Base-by-base conservation (phyloP, 176 grass and related monocot species). In the Triticum monococcum region DNA sequence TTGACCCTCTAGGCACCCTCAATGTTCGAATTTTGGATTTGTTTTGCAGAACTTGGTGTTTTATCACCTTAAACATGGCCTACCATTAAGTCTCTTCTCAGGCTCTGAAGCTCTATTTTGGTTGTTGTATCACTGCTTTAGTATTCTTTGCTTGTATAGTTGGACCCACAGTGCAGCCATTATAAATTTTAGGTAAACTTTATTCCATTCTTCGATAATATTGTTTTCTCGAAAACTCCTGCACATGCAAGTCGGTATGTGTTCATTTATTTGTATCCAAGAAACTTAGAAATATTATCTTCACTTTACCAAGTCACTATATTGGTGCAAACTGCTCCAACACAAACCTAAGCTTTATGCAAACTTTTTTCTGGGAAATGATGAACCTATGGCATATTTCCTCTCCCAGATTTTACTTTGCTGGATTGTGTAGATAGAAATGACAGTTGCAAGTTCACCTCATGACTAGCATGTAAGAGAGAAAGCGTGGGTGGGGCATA, bases 331-430 rank as follows among this genome's bases (percentile, higher is more conserved):
- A 56, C 41, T 56, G 60, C 41, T 56, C 16, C 23, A 75, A 36
- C 1, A 11, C 63, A n/a, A 28, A 20, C 18, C 69, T 5, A 31
- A 67, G 38, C 6, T 73, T 80, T 74, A 46, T 72, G 16, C 16
- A 79, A 46, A 43, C 38, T 70, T 35, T 46, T 31, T 80, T 62
- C 20, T 11, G 32, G 38, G 57, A 73, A 87, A 73, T 81, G 40
- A 31, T 32, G 17, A 68, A 75, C 17, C 2, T 14, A 45, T 62
- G 45, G 12, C 46, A 71, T 26, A 87, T 77, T 40, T 82, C 1
- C 12, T 57, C 8, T 57, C 16, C 57, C 8, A 28, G 20, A 60
- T 32, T 61, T 86, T 12, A 17, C 66, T 86, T 56, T 57, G 5
- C 23, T 69, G 64, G 46, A 59, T 72, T 82, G 12, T 3, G 41